phyloP scores from a whole-genome alignment of 1,284 basidiomycete species.

The Naganishia sp. region DNA sequence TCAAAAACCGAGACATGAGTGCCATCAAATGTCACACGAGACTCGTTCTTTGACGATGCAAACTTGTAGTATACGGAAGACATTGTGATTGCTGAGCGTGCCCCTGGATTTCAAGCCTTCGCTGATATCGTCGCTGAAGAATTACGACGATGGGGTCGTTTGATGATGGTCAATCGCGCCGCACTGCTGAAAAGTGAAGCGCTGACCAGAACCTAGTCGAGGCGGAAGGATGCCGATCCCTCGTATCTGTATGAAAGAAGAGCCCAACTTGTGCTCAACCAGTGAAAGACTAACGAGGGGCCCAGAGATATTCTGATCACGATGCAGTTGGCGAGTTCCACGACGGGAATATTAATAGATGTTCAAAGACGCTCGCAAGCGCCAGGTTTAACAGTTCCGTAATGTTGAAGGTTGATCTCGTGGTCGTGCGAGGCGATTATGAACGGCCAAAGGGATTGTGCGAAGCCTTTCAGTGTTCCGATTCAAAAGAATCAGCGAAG shows the following conservation, averaged over 20 bases:
- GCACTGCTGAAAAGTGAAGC: too few relatives aligned
- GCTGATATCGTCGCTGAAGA: neutral
- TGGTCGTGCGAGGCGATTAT: neutral
- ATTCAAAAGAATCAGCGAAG: too few relatives aligned
- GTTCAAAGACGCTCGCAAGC: slow-evolving; percentile 1
- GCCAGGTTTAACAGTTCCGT: neutral
- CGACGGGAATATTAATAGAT: slow-evolving; percentile 20
- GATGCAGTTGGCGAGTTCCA: neutral
- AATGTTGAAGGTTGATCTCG: slow-evolving; percentile 5
- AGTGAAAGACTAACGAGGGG: neutral
- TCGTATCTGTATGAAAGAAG: neutral
- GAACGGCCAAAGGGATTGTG: too few relatives aligned
- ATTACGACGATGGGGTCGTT: neutral
- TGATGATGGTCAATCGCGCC: neutral
- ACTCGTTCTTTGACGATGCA: slow-evolving; percentile 92
- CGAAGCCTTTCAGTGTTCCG: too few relatives aligned
- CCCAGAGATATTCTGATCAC: neutral
- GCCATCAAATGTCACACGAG: slow-evolving; percentile 93
- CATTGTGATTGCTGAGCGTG: slow-evolving; percentile 58
- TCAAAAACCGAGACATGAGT: slow-evolving; percentile 99
- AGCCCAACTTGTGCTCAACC: neutral
- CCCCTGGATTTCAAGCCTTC: neutral
- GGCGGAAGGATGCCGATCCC: too few relatives aligned
- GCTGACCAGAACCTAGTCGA: too few relatives aligned
- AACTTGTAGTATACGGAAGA: slow-evolving; percentile 98